Evolutionary conservation across 192 early-diverging fungal species (phyloP).

Genomic region (Paraglomus brasilianum): DNA sequence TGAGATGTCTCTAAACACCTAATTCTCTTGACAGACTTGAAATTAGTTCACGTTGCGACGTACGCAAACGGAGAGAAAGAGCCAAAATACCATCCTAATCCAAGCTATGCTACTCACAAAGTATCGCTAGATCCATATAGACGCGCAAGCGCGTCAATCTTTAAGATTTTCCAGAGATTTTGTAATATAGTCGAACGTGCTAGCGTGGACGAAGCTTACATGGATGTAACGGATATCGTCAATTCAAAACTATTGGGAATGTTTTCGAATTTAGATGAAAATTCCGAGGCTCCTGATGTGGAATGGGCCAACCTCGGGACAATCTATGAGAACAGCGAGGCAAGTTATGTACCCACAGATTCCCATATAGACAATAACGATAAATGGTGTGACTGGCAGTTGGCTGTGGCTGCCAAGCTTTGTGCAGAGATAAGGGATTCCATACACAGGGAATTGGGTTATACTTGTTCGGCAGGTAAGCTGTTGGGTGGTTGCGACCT

Average conservation of each 20-base stretch:
- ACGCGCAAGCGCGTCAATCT: constrained; percentile 67
- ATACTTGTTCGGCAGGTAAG: constrained; percentile 74
- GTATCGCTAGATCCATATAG: constrained; percentile 84
- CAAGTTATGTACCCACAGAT: not conserved
- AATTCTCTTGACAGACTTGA: constrained; percentile 51
- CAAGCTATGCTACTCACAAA: constrained; percentile 79
- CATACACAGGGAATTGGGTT: constrained; percentile 67
- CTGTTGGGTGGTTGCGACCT: constrained; percentile 6
- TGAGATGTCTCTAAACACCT: not conserved
- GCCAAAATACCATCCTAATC: constrained; percentile 66
- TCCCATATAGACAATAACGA: not conserved
- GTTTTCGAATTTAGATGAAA: constrained; percentile 30
- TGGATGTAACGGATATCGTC: constrained; percentile 79
- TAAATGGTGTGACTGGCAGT: constrained; percentile 75
- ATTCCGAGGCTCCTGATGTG: too few species aligned
- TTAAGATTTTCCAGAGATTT: constrained; percentile 61
- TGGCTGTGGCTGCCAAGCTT: constrained; percentile 71
- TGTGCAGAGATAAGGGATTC: constrained; percentile 61
- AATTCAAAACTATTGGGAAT: constrained; percentile 51
- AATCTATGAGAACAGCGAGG: too few species aligned
- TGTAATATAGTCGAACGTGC: constrained; percentile 66
- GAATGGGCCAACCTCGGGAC: too few species aligned
- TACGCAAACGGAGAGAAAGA: constrained; percentile 64
- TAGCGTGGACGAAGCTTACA: constrained; percentile 84
- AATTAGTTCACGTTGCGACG: constrained; percentile 82